phyloP scores from a whole-genome alignment of 2,329 filamentous ascomycete species.

The Pseudocercospora pini-densiflorae region DNA sequence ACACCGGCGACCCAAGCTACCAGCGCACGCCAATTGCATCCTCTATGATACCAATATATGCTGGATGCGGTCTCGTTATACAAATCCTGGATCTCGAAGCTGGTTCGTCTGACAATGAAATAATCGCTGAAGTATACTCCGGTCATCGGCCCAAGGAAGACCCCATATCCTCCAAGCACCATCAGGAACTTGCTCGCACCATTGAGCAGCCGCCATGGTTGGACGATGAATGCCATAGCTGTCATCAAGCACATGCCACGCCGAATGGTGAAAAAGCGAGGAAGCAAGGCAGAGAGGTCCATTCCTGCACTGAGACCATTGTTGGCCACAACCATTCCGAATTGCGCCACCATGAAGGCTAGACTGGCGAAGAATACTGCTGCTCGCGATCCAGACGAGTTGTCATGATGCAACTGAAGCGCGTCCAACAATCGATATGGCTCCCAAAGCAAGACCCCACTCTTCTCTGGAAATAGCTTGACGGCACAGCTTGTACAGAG shows the following conservation, averaged over 20 bases:
- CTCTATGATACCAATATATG: constrained; percentile 36
- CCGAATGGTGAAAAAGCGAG: neutral
- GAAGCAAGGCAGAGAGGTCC: neutral
- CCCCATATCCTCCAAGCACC: neutral
- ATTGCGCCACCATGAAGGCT: neutral
- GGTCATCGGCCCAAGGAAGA: neutral
- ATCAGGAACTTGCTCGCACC: neutral
- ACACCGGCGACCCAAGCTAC: constrained; percentile 22
- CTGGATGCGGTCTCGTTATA: constrained; percentile 27
- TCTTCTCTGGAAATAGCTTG: constrained; percentile 5
- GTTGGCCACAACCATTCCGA: neutral
- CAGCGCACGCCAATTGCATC: constrained; percentile 35
- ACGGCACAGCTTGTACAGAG: constrained; percentile 1
- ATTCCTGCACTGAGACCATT: neutral
- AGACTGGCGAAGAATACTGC: constrained; percentile 1
- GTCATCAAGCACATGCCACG: neutral
- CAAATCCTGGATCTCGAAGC: constrained; percentile 22
- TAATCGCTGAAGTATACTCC: neutral
- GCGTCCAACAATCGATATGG: constrained; percentile 5
- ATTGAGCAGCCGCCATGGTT: neutral
- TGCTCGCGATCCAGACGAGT: constrained; percentile 4
- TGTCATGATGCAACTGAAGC: neutral
- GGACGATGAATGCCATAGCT: neutral
- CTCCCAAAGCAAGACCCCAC: neutral
- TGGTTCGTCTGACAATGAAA: neutral